These are phyloP conservation scores for Hysterium pulicare DNA, from an alignment of 2,329 filamentous ascomycete genomes.

Conservation along the genomic window DNA sequence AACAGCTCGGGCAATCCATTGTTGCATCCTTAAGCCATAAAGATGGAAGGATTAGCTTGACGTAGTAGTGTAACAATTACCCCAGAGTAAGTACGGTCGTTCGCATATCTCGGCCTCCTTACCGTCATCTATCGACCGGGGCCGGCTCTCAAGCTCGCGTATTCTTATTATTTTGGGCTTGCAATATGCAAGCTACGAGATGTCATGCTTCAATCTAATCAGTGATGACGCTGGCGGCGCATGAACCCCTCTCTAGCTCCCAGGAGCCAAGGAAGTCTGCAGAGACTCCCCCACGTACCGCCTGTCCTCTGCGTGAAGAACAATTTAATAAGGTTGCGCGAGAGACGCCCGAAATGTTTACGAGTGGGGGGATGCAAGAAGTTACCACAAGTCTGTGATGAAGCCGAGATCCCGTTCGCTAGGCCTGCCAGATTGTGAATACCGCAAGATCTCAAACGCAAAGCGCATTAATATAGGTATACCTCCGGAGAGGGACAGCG, in stretches of 20 bases:
- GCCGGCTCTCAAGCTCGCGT: background rate
- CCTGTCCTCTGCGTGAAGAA: constrained; percentile 7
- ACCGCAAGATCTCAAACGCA: background rate
- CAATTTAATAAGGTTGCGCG: constrained; percentile 22
- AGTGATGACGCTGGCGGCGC: constrained; percentile 4
- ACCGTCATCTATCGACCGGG: background rate
- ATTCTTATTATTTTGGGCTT: background rate
- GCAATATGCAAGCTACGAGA: constrained; percentile 1
- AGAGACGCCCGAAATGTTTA: constrained; percentile 13
- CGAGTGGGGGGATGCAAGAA: background rate
- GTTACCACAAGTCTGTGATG: background rate
- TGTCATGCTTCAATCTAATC: constrained; percentile 1
- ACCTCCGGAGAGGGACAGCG: too few species aligned
- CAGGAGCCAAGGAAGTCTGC: background rate
- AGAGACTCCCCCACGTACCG: constrained; percentile 7
- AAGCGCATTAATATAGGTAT: background rate
- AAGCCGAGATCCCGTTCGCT: too few species aligned
- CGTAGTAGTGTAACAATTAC: background rate
- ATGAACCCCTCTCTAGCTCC: constrained; percentile 8
- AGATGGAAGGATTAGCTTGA: too few species aligned
- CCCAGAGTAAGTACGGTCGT: background rate
- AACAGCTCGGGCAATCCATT: too few species aligned
- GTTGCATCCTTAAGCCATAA: too few species aligned
- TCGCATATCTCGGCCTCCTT: background rate
- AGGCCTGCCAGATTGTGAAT: too few species aligned